phyloP scores from a whole-genome alignment of 1,139 yeast genomes.

The Protomyces gravidus region DNA sequence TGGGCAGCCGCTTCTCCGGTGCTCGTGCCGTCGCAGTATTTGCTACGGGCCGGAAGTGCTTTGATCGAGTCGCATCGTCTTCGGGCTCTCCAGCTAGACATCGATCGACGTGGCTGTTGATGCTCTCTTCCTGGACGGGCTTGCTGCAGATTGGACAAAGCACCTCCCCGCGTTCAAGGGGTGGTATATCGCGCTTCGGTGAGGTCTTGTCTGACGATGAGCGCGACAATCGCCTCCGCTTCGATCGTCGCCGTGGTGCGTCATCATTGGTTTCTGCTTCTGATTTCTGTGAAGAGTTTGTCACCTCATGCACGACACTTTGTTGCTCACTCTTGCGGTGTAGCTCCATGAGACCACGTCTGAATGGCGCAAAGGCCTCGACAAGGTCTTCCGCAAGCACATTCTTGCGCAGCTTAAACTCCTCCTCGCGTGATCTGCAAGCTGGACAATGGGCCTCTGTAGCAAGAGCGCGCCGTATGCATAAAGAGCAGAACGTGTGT shows the following conservation, averaged over 20 bases:
- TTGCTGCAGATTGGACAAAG: conserved; percentile 34
- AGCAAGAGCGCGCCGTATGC: conserved; percentile 69
- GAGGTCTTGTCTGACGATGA: background rate
- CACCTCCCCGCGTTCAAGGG: background rate
- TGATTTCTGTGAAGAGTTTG: background rate
- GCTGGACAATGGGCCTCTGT: conserved; percentile 67
- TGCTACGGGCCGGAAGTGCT: background rate
- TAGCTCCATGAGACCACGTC: conserved; percentile 10
- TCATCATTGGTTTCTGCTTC: no score
- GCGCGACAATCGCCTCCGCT: background rate
- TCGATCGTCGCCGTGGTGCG: background rate
- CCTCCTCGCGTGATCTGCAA: conserved; percentile 68
- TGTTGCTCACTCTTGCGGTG: background rate
- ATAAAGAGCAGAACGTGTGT: conserved; percentile 86
- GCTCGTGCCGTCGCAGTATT: background rate
- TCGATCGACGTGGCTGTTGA: conserved; percentile 30
- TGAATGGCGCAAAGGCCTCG: conserved; percentile 46
- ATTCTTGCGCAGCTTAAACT: conserved; percentile 65
- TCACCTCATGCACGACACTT: background rate
- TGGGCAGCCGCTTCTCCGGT: conserved; percentile 45
- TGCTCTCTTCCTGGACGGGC: conserved; percentile 31
- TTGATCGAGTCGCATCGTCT: background rate
- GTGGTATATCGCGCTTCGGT: background rate
- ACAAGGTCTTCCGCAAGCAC: conserved; percentile 70
- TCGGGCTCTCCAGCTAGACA: conserved; percentile 14